Evolutionary conservation across 2,329 filamentous ascomycete species (phyloP).

Genomic region (Xylaria sp.): DNA sequence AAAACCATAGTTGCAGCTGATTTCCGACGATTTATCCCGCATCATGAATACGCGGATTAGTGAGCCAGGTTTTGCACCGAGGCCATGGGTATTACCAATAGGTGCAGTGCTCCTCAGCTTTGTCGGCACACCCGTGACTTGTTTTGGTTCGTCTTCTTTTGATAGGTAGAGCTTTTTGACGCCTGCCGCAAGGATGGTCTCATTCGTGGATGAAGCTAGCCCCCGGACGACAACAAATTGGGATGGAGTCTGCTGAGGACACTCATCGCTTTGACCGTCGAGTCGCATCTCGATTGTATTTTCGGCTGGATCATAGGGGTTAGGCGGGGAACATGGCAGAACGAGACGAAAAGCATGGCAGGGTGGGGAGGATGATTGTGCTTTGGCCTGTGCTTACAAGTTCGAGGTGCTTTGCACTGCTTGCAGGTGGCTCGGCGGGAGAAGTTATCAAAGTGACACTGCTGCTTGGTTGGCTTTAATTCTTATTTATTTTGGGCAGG

Average conservation of each 20-base stretch:
- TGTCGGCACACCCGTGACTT: conserved; percentile 57
- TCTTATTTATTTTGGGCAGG: neutral
- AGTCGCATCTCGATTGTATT: conserved; percentile 53
- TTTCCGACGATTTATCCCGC: conserved; percentile 75
- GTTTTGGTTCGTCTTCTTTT: conserved; percentile 63
- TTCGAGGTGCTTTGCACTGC: conserved; percentile 51
- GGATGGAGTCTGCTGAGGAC: conserved; percentile 66
- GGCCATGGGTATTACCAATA: conserved; percentile 65
- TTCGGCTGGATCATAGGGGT: conserved; percentile 42
- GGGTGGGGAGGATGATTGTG: neutral
- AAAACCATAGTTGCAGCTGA: conserved; percentile 85
- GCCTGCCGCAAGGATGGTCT: conserved; percentile 77
- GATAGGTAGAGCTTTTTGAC: conserved; percentile 76
- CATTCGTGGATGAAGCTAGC: conserved; percentile 75
- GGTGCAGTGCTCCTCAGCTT: conserved; percentile 71
- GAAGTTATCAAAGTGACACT: conserved; percentile 53
- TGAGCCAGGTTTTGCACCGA: conserved; percentile 79
- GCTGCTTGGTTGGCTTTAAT: conserved; percentile 28
- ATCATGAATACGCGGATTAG: conserved; percentile 81
- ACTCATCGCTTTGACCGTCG: conserved; percentile 61
- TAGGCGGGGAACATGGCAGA: neutral
- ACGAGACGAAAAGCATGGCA: neutral
- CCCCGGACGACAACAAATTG: conserved; percentile 82
- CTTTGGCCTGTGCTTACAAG: conserved; percentile 43
- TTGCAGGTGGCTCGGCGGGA: conserved; percentile 51